These are phyloP conservation scores for Acmispon strigosus DNA, from an alignment of 306 rosid species.

Conservation along the genomic window DNA sequence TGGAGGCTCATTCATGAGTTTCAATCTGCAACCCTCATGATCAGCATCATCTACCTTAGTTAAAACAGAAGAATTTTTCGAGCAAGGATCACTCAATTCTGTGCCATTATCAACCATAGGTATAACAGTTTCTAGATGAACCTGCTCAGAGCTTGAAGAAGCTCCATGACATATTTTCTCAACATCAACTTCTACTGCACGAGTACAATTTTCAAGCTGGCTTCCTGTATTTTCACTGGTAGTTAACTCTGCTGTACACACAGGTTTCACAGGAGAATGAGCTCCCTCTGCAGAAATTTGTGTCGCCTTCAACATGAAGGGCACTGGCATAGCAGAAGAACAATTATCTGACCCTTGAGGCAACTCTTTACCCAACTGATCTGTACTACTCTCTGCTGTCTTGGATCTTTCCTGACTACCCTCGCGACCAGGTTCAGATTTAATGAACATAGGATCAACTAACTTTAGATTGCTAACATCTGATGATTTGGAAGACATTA, in stretches of 20 bases:
- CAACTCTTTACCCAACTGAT: constrained; percentile 23
- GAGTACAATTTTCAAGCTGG: constrained; percentile 13
- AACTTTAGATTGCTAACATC: constrained; percentile 18
- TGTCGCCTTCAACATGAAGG: background rate
- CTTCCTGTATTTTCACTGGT: constrained; percentile 18
- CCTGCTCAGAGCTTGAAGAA: constrained; percentile 28
- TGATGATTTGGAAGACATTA: constrained; percentile 23
- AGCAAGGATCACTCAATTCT: constrained; percentile 19
- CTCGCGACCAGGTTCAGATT: constrained; percentile 42
- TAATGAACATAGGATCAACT: constrained; percentile 34
- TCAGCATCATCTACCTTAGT: constrained; percentile 27
- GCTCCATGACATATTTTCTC: constrained; percentile 26
- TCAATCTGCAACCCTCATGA: constrained; percentile 25
- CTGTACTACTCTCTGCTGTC: constrained; percentile 27
- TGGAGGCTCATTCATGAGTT: constrained; percentile 35
- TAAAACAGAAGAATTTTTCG: constrained; percentile 16
- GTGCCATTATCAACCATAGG: constrained; percentile 26
- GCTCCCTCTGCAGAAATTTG: constrained; percentile 19
- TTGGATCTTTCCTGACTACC: constrained; percentile 25
- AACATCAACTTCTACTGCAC: constrained; percentile 4
- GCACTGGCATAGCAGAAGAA: constrained; percentile 20
- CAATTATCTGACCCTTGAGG: constrained; percentile 18
- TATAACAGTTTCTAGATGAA: constrained; percentile 18
- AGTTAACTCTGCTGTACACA: constrained; percentile 31
- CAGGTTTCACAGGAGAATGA: constrained; percentile 20